Conservation (phyloP, 2,329 filamentous ascomycete species). For the Epichloe aotearoae region DNA sequence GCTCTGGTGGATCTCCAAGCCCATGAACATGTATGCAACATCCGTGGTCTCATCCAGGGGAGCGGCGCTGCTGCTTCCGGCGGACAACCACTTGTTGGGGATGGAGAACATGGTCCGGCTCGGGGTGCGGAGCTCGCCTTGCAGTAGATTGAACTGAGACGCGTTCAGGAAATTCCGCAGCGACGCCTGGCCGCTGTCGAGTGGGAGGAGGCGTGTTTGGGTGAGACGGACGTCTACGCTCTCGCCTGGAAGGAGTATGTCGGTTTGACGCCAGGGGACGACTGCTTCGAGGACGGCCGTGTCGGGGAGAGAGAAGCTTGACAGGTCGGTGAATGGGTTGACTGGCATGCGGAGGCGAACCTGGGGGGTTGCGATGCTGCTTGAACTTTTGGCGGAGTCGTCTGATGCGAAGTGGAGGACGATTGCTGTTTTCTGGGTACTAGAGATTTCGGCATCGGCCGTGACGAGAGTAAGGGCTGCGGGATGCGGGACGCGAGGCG, state of each 20-base stretch:
- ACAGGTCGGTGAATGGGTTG: conserved; percentile 14
- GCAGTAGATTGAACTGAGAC: conserved; percentile 32
- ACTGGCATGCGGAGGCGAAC: conserved; percentile 21
- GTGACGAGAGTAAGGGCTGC: conserved; percentile 26
- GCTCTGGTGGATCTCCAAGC: conserved; percentile 38
- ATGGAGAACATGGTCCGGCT: conserved; percentile 17
- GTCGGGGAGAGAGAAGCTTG: conserved; percentile 15
- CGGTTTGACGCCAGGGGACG: conserved; percentile 17
- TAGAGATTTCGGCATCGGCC: conserved; percentile 15
- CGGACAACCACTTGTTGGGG: conserved; percentile 12
- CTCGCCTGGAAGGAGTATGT: conserved; percentile 32
- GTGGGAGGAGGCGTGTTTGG: conserved; percentile 22
- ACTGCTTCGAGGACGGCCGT: conserved; percentile 21
- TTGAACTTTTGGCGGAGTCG: not conserved
- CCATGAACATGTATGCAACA: conserved; percentile 29
- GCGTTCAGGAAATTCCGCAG: conserved; percentile 29
- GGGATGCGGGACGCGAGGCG: conserved; percentile 34
- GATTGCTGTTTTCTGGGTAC: conserved; percentile 20
- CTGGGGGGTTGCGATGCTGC: conserved; percentile 3
- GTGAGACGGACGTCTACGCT: conserved; percentile 35
- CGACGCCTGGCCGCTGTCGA: conserved; percentile 24
- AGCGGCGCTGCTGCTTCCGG: not conserved
- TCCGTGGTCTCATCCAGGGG: conserved; percentile 5
- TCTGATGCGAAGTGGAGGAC: conserved; percentile 34
- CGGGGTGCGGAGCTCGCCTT: conserved; percentile 28